phyloP scores from a whole-genome alignment of 2,329 filamentous ascomycete species.

The Aureobasidium musti region DNA sequence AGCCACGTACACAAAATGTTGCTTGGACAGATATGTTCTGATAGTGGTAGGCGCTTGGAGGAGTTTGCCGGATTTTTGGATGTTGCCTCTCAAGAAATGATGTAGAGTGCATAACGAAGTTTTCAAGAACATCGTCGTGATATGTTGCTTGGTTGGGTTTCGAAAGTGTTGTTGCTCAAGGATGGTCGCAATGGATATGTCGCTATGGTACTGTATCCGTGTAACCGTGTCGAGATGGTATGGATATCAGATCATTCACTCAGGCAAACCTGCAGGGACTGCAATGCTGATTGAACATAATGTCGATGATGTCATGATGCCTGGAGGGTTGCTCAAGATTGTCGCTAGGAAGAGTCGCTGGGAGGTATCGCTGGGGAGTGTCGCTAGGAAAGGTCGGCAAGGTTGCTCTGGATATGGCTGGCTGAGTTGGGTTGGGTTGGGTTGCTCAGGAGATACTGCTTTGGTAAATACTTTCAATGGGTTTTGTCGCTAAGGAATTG shows the following conservation, averaged over 20 bases:
- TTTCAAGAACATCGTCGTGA: neutral
- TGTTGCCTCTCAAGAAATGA: constrained; percentile 1
- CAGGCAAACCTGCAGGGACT: neutral
- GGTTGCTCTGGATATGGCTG: constrained; percentile 1
- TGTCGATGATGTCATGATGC: neutral
- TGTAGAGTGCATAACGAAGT: neutral
- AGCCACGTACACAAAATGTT: neutral
- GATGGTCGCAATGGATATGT: constrained; percentile 13
- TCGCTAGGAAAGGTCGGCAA: constrained; percentile 3
- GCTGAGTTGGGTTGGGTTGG: neutral
- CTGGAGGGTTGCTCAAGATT: neutral
- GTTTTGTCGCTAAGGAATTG: constrained; percentile 14
- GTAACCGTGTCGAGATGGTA: neutral
- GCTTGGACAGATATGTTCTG: neutral
- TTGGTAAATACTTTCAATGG: neutral
- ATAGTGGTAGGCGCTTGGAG: constrained; percentile 9
- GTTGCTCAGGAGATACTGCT: constrained; percentile 22
- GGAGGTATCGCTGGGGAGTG: neutral
- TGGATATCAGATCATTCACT: neutral
- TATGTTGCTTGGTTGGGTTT: neutral
- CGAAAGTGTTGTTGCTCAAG: neutral
- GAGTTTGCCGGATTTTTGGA: neutral
- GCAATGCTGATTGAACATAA: neutral
- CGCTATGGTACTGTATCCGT: neutral
- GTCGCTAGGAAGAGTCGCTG: constrained; percentile 4